Evolutionary conservation across 352 stramenopile genomes (phyloP), one percentile per base, ranked within the genome.

Genomic region (Globisporangium spinosum): DNA sequence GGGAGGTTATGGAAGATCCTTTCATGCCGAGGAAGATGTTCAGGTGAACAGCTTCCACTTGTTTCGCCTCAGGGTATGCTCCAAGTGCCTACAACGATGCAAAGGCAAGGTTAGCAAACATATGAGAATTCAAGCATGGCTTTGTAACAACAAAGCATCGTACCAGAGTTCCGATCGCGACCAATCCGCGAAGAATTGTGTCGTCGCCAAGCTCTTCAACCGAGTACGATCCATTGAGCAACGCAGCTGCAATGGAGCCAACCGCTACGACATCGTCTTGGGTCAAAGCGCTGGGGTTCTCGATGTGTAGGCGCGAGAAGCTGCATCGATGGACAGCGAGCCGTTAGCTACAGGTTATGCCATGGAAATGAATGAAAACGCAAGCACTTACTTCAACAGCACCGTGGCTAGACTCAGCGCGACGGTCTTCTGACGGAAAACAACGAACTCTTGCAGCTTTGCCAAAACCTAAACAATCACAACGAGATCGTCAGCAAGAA

Each of bases 131-230:
- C 3, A n/a, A 58, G 23, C 17, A 9, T 12, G 34, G 43, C 27
- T 25, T 15, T 15, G 2, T 0, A 2, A 3, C 20, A 23, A 56
- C 51, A n/a, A n/a, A 35, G 27, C 68, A 60, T 74, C 80, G 54
- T 82, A 92, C 84, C 53, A 95, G 64, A 2, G 85, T 89, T 27
- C 83, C 87, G 35, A 94, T 78, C 5, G 85, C 68, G 32, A 91
- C 75, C 20, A 95, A 69, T 9, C 77, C 78, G 58, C 87, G 85
- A 58, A 93, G 70, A 58, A 94, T 79, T 5, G 84, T 80, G 63
- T 95, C 85, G 65, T 95, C 85, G n/a, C 83, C 82, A n/a, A 91
- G 67, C 53, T 91, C 79, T 49, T 85, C 71, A 20, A 95, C 65
- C 13, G 79, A 71, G 32, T 75, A 75, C 9, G 79, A 65, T 25